Evolutionary conservation across 2,329 filamentous ascomycete species (phyloP).

Genomic region (Apiospora kogelbergensis): DNA sequence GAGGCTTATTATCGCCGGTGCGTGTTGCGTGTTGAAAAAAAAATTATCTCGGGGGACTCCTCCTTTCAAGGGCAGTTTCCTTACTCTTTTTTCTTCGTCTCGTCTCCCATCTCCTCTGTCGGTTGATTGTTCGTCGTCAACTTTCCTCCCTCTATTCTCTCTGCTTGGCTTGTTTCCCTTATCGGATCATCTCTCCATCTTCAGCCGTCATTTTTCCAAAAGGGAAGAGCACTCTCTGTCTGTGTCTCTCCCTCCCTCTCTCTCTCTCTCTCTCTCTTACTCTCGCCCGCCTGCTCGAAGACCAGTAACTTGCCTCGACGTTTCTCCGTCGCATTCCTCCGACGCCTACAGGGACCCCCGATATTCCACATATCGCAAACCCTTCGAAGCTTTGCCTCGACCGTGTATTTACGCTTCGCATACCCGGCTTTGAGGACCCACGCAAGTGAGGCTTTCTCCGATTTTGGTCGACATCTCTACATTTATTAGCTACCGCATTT

Average conservation of each 20-base stretch:
- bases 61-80: conserved; percentile 43
- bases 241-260: background rate
- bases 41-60: conserved; percentile 33
- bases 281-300: background rate
- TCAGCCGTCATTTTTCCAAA: background rate
- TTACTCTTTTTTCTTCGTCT: conserved; percentile 31
- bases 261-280: background rate
- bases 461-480: conserved; percentile 1
- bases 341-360: background rate
- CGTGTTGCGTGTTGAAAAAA: conserved; percentile 37
- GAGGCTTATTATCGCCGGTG: conserved; percentile 33
- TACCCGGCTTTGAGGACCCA: background rate
- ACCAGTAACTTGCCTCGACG: background rate
- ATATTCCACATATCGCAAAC: conserved; percentile 4
- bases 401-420: background rate
- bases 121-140: conserved; percentile 20
- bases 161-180: conserved; percentile 20
- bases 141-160: conserved; percentile 17
- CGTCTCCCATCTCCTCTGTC: conserved; percentile 26
- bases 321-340: conserved; percentile 1
- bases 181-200: conserved; percentile 12
- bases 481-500: background rate
- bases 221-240: background rate
- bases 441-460: conserved; percentile 5
- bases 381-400: conserved; percentile 5